Evolutionary conservation across 1,284 basidiomycete species (phyloP).

Genomic region (Apiotrichum brassicae): DNA sequence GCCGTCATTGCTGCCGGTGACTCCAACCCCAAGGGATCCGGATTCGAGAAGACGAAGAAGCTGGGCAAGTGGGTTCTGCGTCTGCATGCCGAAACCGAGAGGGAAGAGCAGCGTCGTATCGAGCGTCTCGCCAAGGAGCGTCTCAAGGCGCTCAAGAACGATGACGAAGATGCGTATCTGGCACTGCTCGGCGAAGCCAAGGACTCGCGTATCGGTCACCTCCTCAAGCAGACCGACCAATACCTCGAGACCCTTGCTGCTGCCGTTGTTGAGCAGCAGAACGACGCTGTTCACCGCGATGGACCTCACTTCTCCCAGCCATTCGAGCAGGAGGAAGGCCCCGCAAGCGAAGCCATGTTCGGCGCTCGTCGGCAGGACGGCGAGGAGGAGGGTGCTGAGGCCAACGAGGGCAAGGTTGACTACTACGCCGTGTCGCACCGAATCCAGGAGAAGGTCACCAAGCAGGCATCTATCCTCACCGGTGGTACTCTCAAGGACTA

Average conservation of each 20-base stretch:
- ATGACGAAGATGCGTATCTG: conserved; percentile 99
- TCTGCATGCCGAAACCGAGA: conserved; percentile 51
- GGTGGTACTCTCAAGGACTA: conserved; percentile 84
- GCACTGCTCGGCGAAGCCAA: conserved; percentile 99
- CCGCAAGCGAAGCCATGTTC: conserved; percentile 80
- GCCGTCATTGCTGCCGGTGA: conserved; percentile 58
- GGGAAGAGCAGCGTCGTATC: conserved; percentile 60
- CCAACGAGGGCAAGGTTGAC: conserved; percentile 71
- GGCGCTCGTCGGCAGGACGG: conserved; percentile 67
- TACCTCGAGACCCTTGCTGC: conserved; percentile 94
- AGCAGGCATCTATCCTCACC: conserved; percentile 75
- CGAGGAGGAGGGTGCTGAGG: conserved; percentile 53
- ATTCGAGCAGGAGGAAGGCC: conserved; percentile 59
- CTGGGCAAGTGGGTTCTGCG: conserved; percentile 49
- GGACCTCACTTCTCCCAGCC: conserved; percentile 44
- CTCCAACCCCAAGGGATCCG: conserved; percentile 40
- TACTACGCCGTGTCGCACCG: conserved; percentile 96
- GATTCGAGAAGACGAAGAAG: conserved; percentile 40
- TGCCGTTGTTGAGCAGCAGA: conserved; percentile 91
- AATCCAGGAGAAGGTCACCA: conserved; percentile 79
- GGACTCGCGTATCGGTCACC: conserved; percentile 96
- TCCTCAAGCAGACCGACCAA: conserved; percentile 86
- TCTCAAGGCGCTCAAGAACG: conserved; percentile 93
- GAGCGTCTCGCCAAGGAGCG: conserved; percentile 96
- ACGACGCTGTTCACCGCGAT: conserved; percentile 54